Base-by-base conservation (phyloP, 1,284 basidiomycete species). In the Cerrena zonata region DNA sequence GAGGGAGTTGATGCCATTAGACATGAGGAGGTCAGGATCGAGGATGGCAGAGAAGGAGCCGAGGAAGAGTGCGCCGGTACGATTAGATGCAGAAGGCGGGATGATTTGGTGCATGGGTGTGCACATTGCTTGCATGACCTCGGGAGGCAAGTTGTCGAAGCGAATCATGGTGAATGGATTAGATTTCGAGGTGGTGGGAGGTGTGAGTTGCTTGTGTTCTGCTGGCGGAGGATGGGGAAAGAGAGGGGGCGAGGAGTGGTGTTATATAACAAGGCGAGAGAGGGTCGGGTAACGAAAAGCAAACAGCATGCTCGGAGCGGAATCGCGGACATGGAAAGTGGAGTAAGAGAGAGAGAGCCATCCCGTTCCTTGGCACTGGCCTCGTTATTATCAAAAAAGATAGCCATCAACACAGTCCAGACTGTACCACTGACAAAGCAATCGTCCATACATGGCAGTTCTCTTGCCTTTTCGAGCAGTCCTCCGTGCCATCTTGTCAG, bases 71-170 rank as follows among this genome's bases (percentile, higher is more conserved):
- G 69, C 65, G 53, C 69, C 69, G 38, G 64, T 60, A 52, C 55
- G 47, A 50, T 55, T 44, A 53, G 57, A 27, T 58, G 60, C 49
- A 52, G 65, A 53, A 60, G 62, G 55, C 4, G 79, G 70, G 21
- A 81, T 68, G 60, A 88, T 78, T 54, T 75, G 75, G 66, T 88
- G 85, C 85, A 88, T 86, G 0, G 86, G 85, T 0, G 85, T 88
- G 70, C 83, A 86, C 79, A 88, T 84, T 15, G 86, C 80, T 65
- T 86, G 80, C 75, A 84, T 80, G 50, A 87, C 82, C 57, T 86
- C 85, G 27, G 77, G 76, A 12, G 84, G 72, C 52, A 87, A 66
- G 53, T 72, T 75, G 62, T 85, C 83, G 72, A 86, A 87, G 53
- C 82, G 76, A 62, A 88, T 86, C 84, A 88, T 87, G 45, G 56